Evolutionary conservation across 768 basidiomycete species (phyloP).

Genomic region (Boletus subcaerulescens): DNA sequence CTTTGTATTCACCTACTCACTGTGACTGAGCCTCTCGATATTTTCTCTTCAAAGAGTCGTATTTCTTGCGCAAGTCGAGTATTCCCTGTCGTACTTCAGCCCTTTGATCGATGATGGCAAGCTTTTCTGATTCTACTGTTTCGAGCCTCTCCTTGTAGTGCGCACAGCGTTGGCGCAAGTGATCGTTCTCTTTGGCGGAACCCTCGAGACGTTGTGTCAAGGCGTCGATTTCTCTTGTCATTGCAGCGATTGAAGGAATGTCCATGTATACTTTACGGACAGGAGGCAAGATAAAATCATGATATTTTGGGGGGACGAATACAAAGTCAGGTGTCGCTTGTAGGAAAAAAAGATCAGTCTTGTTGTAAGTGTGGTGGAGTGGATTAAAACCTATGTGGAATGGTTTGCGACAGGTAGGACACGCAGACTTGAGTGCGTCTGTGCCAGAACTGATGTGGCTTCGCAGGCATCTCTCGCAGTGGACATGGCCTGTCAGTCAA

Average conservation of each 20-base stretch:
- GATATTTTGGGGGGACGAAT: slow-evolving; percentile 55
- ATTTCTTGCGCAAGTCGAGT: slow-evolving; percentile 37
- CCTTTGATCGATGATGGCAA: slow-evolving; percentile 26
- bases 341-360: not conserved
- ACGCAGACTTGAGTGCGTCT: slow-evolving; percentile 43
- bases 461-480: slow-evolving; percentile 60
- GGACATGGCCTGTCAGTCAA: slow-evolving; percentile 52
- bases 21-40: slow-evolving; percentile 10
- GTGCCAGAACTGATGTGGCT: slow-evolving; percentile 27
- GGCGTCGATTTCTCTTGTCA: slow-evolving; percentile 33
- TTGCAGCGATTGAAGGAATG: slow-evolving; percentile 21
- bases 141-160: slow-evolving; percentile 34
- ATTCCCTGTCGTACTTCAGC: slow-evolving; percentile 38
- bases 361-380: not conserved
- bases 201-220: slow-evolving; percentile 39
- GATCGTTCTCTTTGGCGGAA: slow-evolving; percentile 41
- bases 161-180: slow-evolving; percentile 44
- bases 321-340: slow-evolving; percentile 47
- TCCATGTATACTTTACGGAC: slow-evolving; percentile 58
- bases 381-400: slow-evolving; percentile 52
- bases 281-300: slow-evolving; percentile 54
- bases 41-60: slow-evolving; percentile 30
- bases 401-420: slow-evolving; percentile 54
- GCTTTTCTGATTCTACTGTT: slow-evolving; percentile 33
- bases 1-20: slow-evolving; percentile 7